Evolutionary conservation across 306 rosid species (phyloP), one percentile per base, ranked within the genome.

Genomic region (Medicago ruthenica): DNA sequence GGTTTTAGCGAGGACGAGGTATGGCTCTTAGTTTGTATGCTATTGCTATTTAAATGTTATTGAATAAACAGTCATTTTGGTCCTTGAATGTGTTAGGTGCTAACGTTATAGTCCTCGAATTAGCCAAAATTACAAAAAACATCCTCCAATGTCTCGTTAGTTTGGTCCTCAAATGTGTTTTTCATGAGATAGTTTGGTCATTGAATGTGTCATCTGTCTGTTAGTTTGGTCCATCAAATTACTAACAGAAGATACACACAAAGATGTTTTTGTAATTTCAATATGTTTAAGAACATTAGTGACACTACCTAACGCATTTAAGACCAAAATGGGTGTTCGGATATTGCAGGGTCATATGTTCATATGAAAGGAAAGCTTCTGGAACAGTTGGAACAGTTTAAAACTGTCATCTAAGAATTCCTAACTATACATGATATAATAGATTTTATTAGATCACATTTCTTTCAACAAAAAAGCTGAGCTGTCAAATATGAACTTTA

Each of bases 1-100:
- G 96, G 97, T 75, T 95, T 87, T 83, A 79, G 96, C 54, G 98
- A 95, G 89, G 98, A 95, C 68, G 98, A 95, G 95, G 98, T 94
- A 87, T 80, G 78, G 53, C 76, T 57, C 47, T 79, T 79, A 44
- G 42, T 53, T 50, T 13, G 18, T 76, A 58, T 61, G 60, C 37
- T 70, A 54, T 54, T 68, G 42, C 53, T 60, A 48, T 79, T 80
- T 59, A 74, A 76, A 34, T 68, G 68, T 9, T 59, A 14, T 63
- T 13, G 16, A 58, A n/a, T 7, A 58, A 58, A 58, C 39, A 22
- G 0, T 22, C 64, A 7, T 22, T 58, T 22, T 58, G n/a, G 14
- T 58, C 37, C 1, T 11, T 58, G 64, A 58, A 58, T 58, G 64
- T 58, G 64, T 58, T 6, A 11, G 4, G 11, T 11, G 64, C n/a